These are phyloP conservation scores for Penicillium flavigenum DNA, from an alignment of 495 filamentous ascomycete genomes.

Conservation along the genomic window DNA sequence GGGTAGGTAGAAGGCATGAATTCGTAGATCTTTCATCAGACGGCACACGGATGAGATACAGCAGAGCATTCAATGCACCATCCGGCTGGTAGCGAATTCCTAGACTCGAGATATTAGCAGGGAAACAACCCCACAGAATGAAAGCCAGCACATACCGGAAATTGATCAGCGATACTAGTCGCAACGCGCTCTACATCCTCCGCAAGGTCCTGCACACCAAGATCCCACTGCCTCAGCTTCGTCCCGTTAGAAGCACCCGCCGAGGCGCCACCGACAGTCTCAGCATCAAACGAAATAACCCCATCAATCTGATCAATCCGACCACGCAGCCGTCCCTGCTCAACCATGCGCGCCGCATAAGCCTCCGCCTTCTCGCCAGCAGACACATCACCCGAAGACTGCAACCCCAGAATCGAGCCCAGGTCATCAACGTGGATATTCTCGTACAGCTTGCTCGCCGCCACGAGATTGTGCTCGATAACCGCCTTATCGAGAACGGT, in stretches of 20 bases:
- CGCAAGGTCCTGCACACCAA: conserved; percentile 77
- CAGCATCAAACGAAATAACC: conserved; percentile 76
- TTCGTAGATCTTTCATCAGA: conserved; percentile 23
- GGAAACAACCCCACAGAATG: not conserved
- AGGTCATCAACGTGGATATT: conserved; percentile 84
- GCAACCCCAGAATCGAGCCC: conserved; percentile 69
- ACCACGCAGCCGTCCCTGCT: conserved; percentile 82
- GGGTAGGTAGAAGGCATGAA: conserved; percentile 14
- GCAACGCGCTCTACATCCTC: conserved; percentile 89
- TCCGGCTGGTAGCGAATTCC: conserved; percentile 34
- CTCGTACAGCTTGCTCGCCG: conserved; percentile 78
- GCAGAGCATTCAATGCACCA: conserved; percentile 26
- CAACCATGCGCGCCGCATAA: conserved; percentile 92
- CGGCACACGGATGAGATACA: not conserved
- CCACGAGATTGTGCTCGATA: conserved; percentile 92
- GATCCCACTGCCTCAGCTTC: conserved; percentile 81
- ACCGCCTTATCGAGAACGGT: conserved; percentile 95
- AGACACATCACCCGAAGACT: conserved; percentile 39
- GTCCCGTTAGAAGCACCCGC: conserved; percentile 44
- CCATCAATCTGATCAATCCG: conserved; percentile 93
- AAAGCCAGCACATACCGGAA: conserved; percentile 35
- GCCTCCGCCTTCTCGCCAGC: conserved; percentile 82
- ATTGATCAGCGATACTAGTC: conserved; percentile 40
- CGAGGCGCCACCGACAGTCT: conserved; percentile 54
- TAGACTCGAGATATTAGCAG: conserved; percentile 21